phyloP scores from a whole-genome alignment of 805 yeast species.

The Yueomyces sp. region DNA sequence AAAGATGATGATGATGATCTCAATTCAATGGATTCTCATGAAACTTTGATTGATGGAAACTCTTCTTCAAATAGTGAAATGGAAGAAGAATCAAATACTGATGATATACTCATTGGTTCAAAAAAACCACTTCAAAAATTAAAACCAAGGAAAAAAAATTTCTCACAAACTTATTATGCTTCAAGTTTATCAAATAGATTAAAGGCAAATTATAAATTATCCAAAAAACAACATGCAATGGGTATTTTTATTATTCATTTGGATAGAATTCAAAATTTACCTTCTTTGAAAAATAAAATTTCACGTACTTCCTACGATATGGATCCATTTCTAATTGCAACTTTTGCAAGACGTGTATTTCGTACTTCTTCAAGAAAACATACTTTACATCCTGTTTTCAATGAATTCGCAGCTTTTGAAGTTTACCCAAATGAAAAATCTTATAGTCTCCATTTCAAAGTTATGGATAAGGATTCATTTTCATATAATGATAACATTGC shows the following conservation, averaged over 20 bases:
- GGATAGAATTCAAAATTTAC: constrained; percentile 59
- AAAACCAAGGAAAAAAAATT: constrained; percentile 22
- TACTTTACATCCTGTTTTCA: constrained; percentile 67
- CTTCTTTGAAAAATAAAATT: constrained; percentile 53
- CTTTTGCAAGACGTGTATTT: constrained; percentile 79
- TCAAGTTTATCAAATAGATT: constrained; percentile 3
- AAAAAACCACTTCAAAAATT: constrained; percentile 2
- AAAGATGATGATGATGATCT: constrained; percentile 1
- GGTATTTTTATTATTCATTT: constrained; percentile 77
- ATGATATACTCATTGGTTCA: constrained; percentile 2
- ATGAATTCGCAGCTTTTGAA: constrained; percentile 72
- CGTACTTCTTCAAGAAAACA: constrained; percentile 79
- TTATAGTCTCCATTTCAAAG: constrained; percentile 54
- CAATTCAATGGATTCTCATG: constrained; percentile 2
- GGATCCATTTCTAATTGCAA: constrained; percentile 91
- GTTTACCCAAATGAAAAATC: constrained; percentile 50
- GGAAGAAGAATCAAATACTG: constrained; percentile 1
- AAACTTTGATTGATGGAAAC: constrained; percentile 5
- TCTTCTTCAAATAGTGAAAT: constrained; percentile 2
- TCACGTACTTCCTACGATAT: constrained; percentile 68
- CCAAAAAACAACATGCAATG: constrained; percentile 21
- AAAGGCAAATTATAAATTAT: constrained; percentile 13
- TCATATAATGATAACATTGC: constrained; percentile 81
- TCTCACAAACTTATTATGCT: constrained; percentile 1
- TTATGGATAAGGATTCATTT: constrained; percentile 74